Evolutionary conservation across 192 early-diverging fungal species (phyloP), one percentile per base, ranked within the genome.

Genomic region (Powellomyces hirtus): DNA sequence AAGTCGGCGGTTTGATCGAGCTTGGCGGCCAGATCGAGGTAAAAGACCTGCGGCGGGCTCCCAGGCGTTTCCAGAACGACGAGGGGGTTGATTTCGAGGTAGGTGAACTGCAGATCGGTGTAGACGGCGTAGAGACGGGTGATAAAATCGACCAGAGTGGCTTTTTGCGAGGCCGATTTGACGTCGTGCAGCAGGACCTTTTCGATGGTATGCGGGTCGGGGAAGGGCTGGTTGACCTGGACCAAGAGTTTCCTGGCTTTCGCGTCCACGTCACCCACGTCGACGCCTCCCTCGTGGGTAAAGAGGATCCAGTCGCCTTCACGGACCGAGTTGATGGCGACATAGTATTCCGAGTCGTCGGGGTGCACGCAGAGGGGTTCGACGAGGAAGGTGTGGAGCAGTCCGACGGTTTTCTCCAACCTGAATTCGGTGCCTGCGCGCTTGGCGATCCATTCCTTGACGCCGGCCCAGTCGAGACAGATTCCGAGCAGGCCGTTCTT

Each of bases 71-170:
- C 91, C 53, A 93, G 81, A 52, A 98, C 97, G 2, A 98, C 97
- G 59, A 98, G 84, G 33, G 97, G 97, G 82, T 98, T 98, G 87
- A 98, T 98, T 80, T 98, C 97, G 68, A 98, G 92, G 76, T 98
- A 98, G 33, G 97, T 98, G 78, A 96, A 98, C 77, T 98, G 92
- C 33, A 97, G 87, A 63, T 97, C 94, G 58, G 95, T 81, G 81
- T 97, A 98, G 62, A 98, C 94, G 38, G 92, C 83, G 75, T 97
- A 96, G 42, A 98, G 87, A 55, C 92, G 91, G 63, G 87, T 87
- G 64, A 97, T 90, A 71, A 98, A 98, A 31, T 94, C 89, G 35
- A 94, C 88, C 59, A 98, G 80, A 33, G 88, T 88, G 56, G 89
- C 88, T 36, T 82, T 79, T 79, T 93, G 70, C 5, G 61, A 38